Evolutionary conservation across 2,329 filamentous ascomycete genomes (phyloP).

Genomic region (Pseudogymnoascus sp.): DNA sequence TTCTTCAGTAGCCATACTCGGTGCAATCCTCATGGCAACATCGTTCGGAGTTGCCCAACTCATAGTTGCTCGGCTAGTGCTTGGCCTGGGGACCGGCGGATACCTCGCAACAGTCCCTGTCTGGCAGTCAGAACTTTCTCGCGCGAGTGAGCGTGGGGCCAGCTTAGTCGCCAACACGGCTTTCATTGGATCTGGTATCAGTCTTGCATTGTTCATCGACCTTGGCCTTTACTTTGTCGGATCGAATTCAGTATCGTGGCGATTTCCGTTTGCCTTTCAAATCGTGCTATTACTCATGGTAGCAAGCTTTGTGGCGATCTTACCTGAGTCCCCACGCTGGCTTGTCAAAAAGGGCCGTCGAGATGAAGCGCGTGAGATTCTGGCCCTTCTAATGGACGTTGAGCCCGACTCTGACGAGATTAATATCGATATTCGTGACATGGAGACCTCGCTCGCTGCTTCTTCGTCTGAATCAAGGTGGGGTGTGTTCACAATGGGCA

Average conservation of each 20-base stretch:
- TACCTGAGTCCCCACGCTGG: slow-evolving; percentile 10
- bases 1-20: slow-evolving; percentile 46
- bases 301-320: not conserved
- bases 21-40: slow-evolving; percentile 37
- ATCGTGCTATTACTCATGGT: slow-evolving; percentile 50
- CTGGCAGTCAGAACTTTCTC: slow-evolving; percentile 50
- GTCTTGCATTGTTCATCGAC: slow-evolving; percentile 50
- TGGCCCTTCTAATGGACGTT: not conserved
- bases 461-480: not conserved
- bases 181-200: slow-evolving; percentile 44
- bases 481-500: not conserved
- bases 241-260: slow-evolving; percentile 38
- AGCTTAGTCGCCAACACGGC: slow-evolving; percentile 49
- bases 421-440: slow-evolving; percentile 2
- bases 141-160: slow-evolving; percentile 44
- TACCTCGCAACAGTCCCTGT: slow-evolving; percentile 39
- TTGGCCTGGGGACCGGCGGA: slow-evolving; percentile 40
- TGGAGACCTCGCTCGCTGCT: not conserved
- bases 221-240: slow-evolving; percentile 42
- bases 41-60: slow-evolving; percentile 40
- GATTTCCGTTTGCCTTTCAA: slow-evolving; percentile 49
- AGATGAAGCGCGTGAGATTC: slow-evolving; percentile 7
- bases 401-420: slow-evolving; percentile 6
- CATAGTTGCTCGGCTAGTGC: slow-evolving; percentile 40
- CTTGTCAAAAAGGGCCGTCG: slow-evolving; percentile 2